Conservation (phyloP, 176 grass and related monocot species). For the Urochloa ruziziensis region DNA sequence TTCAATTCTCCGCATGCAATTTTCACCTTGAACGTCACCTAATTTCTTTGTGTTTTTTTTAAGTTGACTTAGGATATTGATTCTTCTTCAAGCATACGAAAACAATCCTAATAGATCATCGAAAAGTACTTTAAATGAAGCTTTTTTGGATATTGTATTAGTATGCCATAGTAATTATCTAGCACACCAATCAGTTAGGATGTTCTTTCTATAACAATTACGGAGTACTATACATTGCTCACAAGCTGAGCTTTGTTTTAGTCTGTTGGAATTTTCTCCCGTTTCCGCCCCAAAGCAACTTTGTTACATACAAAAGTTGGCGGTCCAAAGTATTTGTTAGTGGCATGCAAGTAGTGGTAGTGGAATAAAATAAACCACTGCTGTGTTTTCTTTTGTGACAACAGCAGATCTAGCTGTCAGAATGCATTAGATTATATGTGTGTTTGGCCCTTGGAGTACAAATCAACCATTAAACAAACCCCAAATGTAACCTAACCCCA, state of each 20-base stretch:
- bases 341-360: slow-evolving; percentile 20
- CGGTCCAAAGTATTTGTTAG: slow-evolving; percentile 15
- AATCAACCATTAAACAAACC: slow-evolving; percentile 1
- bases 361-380: slow-evolving; percentile 1
- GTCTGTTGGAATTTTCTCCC: not conserved
- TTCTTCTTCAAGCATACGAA: not conserved
- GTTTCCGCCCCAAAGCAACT: slow-evolving; percentile 8
- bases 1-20: not conserved
- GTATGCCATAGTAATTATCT: not conserved
- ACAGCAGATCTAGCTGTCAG: slow-evolving; percentile 38
- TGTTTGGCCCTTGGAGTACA: slow-evolving; percentile 4
- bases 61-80: not conserved
- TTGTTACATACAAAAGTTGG: slow-evolving; percentile 8
- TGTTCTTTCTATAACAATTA: not conserved
- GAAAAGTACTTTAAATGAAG: not conserved
- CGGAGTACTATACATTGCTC: not conserved
- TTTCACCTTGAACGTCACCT: not conserved
- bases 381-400: slow-evolving; percentile 20
- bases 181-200: not conserved
- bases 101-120: slow-evolving; percentile 5
- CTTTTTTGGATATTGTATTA: not conserved
- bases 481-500: slow-evolving; percentile 16
- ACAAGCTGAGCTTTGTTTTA: slow-evolving; percentile 19
- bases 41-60: not conserved
- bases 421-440: slow-evolving; percentile 30